Conservation (phyloP, 2,329 filamentous ascomycete genomes). For the Colletotrichum scovillei region DNA sequence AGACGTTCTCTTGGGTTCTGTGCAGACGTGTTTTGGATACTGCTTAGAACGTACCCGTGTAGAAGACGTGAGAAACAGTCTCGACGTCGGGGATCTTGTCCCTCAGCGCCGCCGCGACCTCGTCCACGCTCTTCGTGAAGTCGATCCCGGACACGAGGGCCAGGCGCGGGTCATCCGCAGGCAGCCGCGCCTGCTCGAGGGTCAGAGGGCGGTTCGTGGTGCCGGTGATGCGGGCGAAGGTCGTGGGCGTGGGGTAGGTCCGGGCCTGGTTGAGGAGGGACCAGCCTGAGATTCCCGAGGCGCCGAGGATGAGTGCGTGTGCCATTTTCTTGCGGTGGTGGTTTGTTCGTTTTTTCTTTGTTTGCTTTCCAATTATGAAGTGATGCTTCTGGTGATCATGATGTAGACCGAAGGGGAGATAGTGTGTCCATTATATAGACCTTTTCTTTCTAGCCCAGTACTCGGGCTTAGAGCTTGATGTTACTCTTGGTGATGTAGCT, state of each 20-base stretch:
- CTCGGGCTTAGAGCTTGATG: no score
- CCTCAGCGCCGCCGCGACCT: slow-evolving; percentile 15
- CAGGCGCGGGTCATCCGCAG: slow-evolving; percentile 23
- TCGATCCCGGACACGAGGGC: slow-evolving; percentile 32
- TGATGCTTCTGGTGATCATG: no score
- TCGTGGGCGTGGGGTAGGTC: slow-evolving; percentile 26
- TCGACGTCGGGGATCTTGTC: slow-evolving; percentile 26
- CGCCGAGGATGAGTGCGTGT: slow-evolving; percentile 37
- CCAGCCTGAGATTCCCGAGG: slow-evolving; percentile 38
- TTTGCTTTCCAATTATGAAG: no score
- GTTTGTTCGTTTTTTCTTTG: no score
- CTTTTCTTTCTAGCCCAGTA: no score
- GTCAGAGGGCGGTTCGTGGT: slow-evolving; percentile 34
- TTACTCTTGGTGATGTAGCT: no score
- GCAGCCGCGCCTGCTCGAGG: slow-evolving; percentile 16
- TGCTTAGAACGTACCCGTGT: slow-evolving; percentile 16
- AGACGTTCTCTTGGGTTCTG: no score
- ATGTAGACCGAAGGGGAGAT: no score
- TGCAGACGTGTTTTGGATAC: no score
- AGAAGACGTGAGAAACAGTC: slow-evolving; percentile 36
- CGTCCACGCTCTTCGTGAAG: slow-evolving; percentile 24
- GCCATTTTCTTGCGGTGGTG: slow-evolving; percentile 18
- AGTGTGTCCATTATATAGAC: no score
- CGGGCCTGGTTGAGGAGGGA: slow-evolving; percentile 35
- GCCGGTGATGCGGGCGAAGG: slow-evolving; percentile 36